Conservation (phyloP, 148 eudicot species). For the Cornus kousa region DNA sequence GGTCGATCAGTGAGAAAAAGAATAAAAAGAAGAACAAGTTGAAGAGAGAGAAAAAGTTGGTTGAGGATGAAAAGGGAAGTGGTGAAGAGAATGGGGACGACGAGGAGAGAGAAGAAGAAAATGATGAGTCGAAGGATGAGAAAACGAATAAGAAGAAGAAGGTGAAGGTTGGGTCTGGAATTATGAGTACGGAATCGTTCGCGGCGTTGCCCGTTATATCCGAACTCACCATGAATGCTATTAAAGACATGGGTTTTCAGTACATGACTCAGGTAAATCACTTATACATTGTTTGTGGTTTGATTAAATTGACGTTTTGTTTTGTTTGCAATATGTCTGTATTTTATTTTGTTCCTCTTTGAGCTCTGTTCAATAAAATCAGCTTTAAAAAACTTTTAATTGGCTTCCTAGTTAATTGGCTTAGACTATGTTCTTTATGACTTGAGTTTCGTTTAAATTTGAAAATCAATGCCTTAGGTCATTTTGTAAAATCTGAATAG, state of each 20-base stretch:
- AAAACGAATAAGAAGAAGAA: conserved; percentile 23
- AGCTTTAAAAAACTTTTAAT: too few relatives aligned
- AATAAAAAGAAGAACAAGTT: conserved; percentile 4
- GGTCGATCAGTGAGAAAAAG: conserved; percentile 2
- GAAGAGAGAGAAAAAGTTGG: conserved; percentile 7
- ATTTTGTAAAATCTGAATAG: too few relatives aligned
- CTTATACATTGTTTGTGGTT: background rate
- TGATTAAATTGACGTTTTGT: background rate
- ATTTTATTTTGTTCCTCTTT: background rate
- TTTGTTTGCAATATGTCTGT: background rate
- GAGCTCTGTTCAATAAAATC: too few relatives aligned
- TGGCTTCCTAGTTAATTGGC: too few relatives aligned
- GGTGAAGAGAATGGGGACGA: conserved; percentile 5
- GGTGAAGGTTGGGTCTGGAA: conserved; percentile 49
- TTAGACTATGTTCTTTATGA: too few relatives aligned
- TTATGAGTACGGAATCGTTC: conserved; percentile 67
- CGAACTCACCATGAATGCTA: conserved; percentile 50
- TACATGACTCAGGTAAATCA: conserved; percentile 73
- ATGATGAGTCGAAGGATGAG: background rate
- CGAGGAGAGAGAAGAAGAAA: conserved; percentile 14
- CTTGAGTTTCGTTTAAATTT: too few relatives aligned
- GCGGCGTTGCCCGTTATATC: conserved; percentile 44
- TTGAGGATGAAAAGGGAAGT: conserved; percentile 1
- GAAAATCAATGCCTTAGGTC: too few relatives aligned
- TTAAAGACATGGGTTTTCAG: conserved; percentile 51